phyloP scores from a whole-genome alignment of 1,139 yeast genomes.

The Blastobotrys persicus region DNA sequence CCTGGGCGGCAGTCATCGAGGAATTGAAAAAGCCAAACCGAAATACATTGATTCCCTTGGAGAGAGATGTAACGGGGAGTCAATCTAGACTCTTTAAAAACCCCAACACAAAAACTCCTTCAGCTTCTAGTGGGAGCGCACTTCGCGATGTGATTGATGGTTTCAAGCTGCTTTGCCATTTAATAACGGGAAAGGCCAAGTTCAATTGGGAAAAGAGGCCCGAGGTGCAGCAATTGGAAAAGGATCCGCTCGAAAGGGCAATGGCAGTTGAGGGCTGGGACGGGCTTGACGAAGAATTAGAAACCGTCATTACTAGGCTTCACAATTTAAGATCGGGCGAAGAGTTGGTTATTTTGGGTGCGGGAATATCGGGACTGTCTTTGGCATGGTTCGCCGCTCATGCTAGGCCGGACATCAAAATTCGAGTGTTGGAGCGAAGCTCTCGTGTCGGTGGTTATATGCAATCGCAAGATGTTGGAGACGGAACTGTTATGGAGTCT shows the following conservation, averaged over 20 bases:
- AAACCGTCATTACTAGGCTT: conserved; percentile 29
- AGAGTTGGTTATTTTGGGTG: conserved; percentile 56
- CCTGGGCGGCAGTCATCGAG: conserved; percentile 9
- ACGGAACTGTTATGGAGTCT: conserved; percentile 35
- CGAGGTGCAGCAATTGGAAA: neutral
- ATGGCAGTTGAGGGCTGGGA: conserved; percentile 23
- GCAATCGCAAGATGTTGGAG: conserved; percentile 39
- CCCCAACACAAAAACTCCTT: neutral
- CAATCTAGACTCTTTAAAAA: neutral
- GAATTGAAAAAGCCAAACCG: conserved; percentile 14
- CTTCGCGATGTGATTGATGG: conserved; percentile 13
- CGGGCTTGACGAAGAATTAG: conserved; percentile 27
- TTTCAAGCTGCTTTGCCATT: conserved; percentile 12
- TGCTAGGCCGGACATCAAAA: conserved; percentile 59
- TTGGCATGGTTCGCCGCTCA: conserved; percentile 69
- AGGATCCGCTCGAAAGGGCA: conserved; percentile 17
- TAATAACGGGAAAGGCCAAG: conserved; percentile 12
- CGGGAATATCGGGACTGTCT: conserved; percentile 84
- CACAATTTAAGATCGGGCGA: conserved; percentile 31
- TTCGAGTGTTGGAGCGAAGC: conserved; percentile 60
- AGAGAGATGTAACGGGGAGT: conserved; percentile 7
- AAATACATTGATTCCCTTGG: conserved; percentile 14
- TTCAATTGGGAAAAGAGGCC: conserved; percentile 10
- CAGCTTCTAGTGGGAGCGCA: neutral
- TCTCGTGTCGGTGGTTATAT: conserved; percentile 78